phyloP scores from a whole-genome alignment of 352 stramenopile genomes.

The Globisporangium paddicum region DNA sequence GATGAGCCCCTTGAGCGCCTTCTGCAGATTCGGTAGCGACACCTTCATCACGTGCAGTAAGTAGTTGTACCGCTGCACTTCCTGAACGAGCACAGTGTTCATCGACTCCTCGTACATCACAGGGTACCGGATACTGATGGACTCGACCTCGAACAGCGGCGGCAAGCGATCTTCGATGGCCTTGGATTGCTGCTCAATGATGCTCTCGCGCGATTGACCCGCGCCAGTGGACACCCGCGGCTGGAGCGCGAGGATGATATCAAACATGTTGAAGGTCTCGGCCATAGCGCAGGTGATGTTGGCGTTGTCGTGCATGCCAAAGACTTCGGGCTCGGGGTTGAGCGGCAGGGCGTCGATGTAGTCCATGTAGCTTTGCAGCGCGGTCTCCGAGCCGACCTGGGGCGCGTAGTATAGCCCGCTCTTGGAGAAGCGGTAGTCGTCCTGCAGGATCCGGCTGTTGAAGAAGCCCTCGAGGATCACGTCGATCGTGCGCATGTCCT shows the following conservation, averaged over 20 bases:
- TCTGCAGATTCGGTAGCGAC: constrained; percentile 82
- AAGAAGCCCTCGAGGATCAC: constrained; percentile 84
- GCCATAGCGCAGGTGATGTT: constrained; percentile 92
- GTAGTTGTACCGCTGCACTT: constrained; percentile 90
- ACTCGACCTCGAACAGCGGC: constrained; percentile 79
- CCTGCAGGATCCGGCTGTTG: constrained; percentile 59
- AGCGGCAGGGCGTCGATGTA: constrained; percentile 87
- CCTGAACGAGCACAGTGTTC: constrained; percentile 91
- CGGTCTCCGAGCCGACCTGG: constrained; percentile 50
- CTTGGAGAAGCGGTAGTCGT: constrained; percentile 61
- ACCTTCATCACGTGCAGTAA: constrained; percentile 78
- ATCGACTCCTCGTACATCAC: constrained; percentile 89
- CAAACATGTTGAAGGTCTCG: constrained; percentile 88
- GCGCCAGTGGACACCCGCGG: constrained; percentile 70
- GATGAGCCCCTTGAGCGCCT: constrained; percentile 62
- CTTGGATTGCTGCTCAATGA: constrained; percentile 81
- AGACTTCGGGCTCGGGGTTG: constrained; percentile 90
- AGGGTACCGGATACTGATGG: constrained; percentile 79
- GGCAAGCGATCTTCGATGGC: constrained; percentile 80
- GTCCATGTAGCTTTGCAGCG: constrained; percentile 73
- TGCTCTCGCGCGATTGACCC: constrained; percentile 82
- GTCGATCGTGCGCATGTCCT: constrained; percentile 86
- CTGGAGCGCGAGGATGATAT: constrained; percentile 85
- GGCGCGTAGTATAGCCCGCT: constrained; percentile 73
- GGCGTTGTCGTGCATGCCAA: constrained; percentile 94